Percentiles rank a stretch among this genome's conserved stretches.
phyloP scores from a whole-genome alignment of 768 basidiomycete species.

The Inosperma sp. region DNA sequence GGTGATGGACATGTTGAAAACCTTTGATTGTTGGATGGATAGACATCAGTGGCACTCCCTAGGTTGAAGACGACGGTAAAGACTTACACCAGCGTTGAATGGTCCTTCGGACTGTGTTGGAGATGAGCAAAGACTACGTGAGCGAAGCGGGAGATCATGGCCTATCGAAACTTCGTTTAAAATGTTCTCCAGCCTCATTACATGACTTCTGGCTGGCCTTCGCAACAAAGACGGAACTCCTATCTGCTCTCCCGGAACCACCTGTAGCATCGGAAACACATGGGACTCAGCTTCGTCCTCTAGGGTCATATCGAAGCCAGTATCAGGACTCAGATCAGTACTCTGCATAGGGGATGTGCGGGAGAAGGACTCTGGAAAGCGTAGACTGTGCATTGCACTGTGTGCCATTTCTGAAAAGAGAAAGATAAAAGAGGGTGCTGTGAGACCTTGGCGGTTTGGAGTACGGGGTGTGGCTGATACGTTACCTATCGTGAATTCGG shows the following conservation, averaged over 20 bases:
- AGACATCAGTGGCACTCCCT: background rate
- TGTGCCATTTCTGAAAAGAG: slow-evolving; percentile 6
- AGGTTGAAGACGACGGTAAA: background rate
- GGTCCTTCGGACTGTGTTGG: slow-evolving; percentile 9
- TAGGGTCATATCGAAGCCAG: background rate
- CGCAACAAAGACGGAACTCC: background rate
- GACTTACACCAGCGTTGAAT: slow-evolving; percentile 8
- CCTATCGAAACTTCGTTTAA: slow-evolving; percentile 18
- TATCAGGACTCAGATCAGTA: slow-evolving; percentile 7
- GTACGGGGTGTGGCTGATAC: no score
- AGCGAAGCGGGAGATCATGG: slow-evolving; percentile 2
- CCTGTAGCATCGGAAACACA: slow-evolving; percentile 1
- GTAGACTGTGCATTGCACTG: background rate
- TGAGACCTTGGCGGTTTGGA: background rate
- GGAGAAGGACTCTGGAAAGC: slow-evolving; percentile 22
- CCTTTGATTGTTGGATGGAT: background rate
- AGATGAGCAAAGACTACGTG: slow-evolving; percentile 15
- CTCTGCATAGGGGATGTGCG: slow-evolving; percentile 14
- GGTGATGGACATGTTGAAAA: background rate
- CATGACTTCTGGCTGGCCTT: slow-evolving; percentile 14
- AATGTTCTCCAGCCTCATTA: slow-evolving; percentile 26
- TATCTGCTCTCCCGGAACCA: background rate
- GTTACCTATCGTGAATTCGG: slow-evolving; percentile 1
- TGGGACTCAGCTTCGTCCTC: slow-evolving; percentile 2
- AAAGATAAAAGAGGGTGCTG: background rate